Evolutionary conservation across 202 grass and related monocot species (phyloP).

Genomic region (Digitaria exilis): DNA sequence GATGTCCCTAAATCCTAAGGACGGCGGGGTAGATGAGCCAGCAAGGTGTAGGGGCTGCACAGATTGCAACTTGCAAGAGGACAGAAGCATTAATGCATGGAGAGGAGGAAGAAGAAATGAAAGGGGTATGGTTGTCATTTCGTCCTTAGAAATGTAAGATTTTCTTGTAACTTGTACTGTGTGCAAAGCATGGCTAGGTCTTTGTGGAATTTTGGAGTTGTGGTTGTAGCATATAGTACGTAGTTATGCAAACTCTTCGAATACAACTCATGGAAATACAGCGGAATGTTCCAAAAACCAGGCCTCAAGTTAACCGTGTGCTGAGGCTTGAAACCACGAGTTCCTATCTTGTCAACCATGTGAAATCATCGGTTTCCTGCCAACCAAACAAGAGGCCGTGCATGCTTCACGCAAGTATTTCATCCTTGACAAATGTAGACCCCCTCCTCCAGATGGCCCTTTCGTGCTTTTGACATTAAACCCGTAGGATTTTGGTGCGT

Average conservation of each 20-base stretch:
- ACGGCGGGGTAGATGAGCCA: neutral
- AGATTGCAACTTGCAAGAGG: neutral
- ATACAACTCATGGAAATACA: neutral
- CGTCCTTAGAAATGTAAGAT: neutral
- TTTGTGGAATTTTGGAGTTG: neutral
- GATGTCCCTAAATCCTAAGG: neutral
- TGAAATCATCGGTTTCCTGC: neutral
- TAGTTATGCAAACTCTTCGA: neutral
- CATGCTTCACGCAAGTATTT: neutral
- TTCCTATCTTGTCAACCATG: neutral
- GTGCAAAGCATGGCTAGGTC: neutral
- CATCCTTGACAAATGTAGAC: neutral
- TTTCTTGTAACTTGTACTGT: neutral
- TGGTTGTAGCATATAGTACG: neutral
- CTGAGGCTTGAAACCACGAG: neutral
- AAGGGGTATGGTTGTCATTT: neutral
- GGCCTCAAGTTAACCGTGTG: neutral
- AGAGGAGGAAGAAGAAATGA: neutral
- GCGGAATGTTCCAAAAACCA: neutral
- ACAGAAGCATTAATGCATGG: neutral
- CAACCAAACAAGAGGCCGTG: neutral
- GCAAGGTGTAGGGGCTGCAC: neutral
- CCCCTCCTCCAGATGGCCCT: neutral
- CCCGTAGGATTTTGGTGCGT: neutral
- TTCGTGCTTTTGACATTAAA: neutral